These are phyloP conservation scores for Petunia secreta DNA, from an alignment of 257 asterid genomes.

Conservation along the genomic window DNA sequence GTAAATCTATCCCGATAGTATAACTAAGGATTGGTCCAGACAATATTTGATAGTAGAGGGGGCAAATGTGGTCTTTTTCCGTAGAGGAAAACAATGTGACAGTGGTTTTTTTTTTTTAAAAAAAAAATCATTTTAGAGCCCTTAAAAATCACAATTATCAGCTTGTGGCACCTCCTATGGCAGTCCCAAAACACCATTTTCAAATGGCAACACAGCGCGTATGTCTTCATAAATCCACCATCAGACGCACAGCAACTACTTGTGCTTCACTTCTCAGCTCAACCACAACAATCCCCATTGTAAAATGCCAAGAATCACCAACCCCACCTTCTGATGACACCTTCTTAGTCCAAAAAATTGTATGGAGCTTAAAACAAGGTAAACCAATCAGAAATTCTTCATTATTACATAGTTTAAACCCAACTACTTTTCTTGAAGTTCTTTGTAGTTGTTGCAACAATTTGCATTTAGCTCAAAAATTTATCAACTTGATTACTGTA, in stretches of 20 bases:
- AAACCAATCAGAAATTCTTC: constrained; percentile 41
- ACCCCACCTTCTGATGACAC: constrained; percentile 32
- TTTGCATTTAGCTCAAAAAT: constrained; percentile 49
- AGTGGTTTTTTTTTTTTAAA: no score
- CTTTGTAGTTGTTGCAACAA: constrained; percentile 51
- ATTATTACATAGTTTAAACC: constrained; percentile 47
- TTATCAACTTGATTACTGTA: constrained; percentile 50
- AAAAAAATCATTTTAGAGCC: no score
- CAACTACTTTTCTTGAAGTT: constrained; percentile 54
- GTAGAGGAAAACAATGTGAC: no score
- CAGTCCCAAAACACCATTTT: constrained; percentile 7
- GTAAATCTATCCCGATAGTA: no score
- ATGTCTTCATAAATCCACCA: neutral
- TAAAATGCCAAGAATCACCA: neutral
- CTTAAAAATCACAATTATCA: no score
- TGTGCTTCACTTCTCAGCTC: constrained; percentile 12
- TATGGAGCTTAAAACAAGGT: constrained; percentile 65
- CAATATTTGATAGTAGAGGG: no score
- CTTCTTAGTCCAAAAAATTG: constrained; percentile 57
- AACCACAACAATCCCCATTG: neutral
- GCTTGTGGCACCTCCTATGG: neutral
- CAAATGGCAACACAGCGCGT: neutral
- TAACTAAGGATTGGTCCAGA: no score
- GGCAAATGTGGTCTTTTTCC: no score
- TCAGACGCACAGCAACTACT: neutral